Conservation (phyloP, 2,329 filamentous ascomycete genomes). For the Colletotrichum truncatum region DNA sequence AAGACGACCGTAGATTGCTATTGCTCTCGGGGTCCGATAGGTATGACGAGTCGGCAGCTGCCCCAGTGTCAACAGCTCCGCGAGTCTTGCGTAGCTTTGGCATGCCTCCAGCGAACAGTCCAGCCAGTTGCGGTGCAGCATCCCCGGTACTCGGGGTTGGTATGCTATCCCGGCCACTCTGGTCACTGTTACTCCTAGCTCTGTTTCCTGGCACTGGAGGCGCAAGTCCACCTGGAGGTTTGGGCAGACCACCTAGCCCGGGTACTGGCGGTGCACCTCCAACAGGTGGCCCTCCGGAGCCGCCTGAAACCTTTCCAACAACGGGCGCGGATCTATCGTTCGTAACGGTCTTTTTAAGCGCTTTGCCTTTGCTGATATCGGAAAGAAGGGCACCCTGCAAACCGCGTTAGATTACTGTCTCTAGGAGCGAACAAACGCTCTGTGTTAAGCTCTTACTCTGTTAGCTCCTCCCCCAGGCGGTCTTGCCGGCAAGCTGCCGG, state of each 20-base stretch:
- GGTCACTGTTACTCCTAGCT: slow-evolving; percentile 86
- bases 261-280: slow-evolving; percentile 87
- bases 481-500: slow-evolving; percentile 63
- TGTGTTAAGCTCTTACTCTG: slow-evolving; percentile 63
- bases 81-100: slow-evolving; percentile 91
- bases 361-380: slow-evolving; percentile 85
- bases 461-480: slow-evolving; percentile 62
- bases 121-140: slow-evolving; percentile 81
- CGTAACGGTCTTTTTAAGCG: slow-evolving; percentile 85
- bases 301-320: slow-evolving; percentile 65
- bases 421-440: not conserved
- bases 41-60: slow-evolving; percentile 71
- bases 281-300: slow-evolving; percentile 67
- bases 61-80: slow-evolving; percentile 78
- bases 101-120: slow-evolving; percentile 93
- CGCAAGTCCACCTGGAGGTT: slow-evolving; percentile 71
- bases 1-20: slow-evolving; percentile 51
- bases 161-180: slow-evolving; percentile 57
- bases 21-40: slow-evolving; percentile 80
- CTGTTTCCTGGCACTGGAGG: slow-evolving; percentile 77
- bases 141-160: slow-evolving; percentile 55
- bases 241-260: slow-evolving; percentile 55
- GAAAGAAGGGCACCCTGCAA: slow-evolving; percentile 82
- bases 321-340: slow-evolving; percentile 91
- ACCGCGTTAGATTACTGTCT: slow-evolving; percentile 22